These are phyloP conservation scores for Lactuca sativa DNA, from an alignment of 129 eudicot genomes.

Conservation along the genomic window DNA sequence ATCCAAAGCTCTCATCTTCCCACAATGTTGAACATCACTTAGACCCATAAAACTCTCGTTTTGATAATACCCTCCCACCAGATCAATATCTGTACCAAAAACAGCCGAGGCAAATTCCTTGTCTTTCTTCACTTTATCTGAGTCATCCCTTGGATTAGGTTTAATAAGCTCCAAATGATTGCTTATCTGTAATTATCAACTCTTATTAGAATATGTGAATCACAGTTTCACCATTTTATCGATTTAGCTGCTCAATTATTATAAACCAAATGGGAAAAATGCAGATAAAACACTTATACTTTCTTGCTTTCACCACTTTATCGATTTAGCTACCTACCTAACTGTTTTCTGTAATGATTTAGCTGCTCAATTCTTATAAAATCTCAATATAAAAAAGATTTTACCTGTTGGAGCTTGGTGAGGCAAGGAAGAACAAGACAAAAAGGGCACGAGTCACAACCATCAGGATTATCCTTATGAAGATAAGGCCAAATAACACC, in stretches of 20 bases:
- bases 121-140: constrained; percentile 77
- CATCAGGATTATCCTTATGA: constrained; percentile 87
- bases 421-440: constrained; percentile 96
- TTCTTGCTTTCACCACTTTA: too few species aligned
- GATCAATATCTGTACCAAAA: constrained; percentile 72
- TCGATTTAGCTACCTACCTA: too few species aligned
- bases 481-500: constrained; percentile 89
- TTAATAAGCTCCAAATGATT: constrained; percentile 96
- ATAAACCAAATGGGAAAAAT: too few species aligned
- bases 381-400: constrained; percentile 17
- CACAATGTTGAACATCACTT: constrained; percentile 85
- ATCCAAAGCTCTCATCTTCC: constrained; percentile 91
- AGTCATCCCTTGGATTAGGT: constrained; percentile 84
- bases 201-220: too few species aligned
- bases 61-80: constrained; percentile 70
- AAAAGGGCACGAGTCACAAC: constrained; percentile 86
- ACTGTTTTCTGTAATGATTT: too few species aligned
- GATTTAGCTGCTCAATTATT: background rate
- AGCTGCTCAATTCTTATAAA: background rate
- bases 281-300: too few species aligned
- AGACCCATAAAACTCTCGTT: constrained; percentile 85
- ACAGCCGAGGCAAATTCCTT: constrained; percentile 69
- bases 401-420: constrained; percentile 88
- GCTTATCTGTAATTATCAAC: constrained; percentile 54
- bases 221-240: too few species aligned